Conservation (phyloP, 306 rosid species). For the Cucurbita ficifolia region DNA sequence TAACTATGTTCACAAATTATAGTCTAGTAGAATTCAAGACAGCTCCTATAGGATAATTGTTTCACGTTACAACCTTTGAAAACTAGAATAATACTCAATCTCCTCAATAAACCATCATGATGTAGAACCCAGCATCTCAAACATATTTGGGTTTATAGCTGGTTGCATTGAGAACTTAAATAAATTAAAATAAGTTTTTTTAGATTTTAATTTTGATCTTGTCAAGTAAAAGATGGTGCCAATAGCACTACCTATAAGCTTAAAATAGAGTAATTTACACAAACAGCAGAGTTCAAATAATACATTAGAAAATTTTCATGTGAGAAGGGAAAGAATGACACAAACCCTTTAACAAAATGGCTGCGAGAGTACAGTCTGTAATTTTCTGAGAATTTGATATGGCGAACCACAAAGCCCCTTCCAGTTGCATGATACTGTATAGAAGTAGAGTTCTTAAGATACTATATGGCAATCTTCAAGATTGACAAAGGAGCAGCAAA, state of each 20-base stretch:
- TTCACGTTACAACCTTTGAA: neutral
- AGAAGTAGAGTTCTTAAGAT: conserved; percentile 5
- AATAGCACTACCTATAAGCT: neutral
- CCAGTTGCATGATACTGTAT: conserved; percentile 94
- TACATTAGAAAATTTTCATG: neutral
- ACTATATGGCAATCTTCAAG: neutral
- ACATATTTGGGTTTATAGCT: neutral
- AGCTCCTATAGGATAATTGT: neutral
- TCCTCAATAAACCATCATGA: neutral
- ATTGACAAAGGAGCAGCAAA: conserved; percentile 3
- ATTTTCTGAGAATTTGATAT: conserved; percentile 80
- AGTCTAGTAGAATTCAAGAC: neutral
- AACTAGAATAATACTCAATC: neutral
- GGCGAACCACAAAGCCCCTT: conserved; percentile 90
- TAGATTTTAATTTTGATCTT: neutral
- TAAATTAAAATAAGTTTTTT: neutral
- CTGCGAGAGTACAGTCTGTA: conserved; percentile 95
- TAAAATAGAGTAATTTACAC: neutral
- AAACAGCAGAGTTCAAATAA: neutral
- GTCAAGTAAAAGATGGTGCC: neutral
- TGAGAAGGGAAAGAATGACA: conserved; percentile 10
- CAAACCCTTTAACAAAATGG: conserved; percentile 91
- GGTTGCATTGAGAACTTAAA: neutral
- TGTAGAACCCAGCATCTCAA: neutral
- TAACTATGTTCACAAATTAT: too few species aligned